Evolutionary conservation across 495 filamentous ascomycete genomes (phyloP), one percentile per base, ranked within the genome.

Genomic region (Xylaria curta): DNA sequence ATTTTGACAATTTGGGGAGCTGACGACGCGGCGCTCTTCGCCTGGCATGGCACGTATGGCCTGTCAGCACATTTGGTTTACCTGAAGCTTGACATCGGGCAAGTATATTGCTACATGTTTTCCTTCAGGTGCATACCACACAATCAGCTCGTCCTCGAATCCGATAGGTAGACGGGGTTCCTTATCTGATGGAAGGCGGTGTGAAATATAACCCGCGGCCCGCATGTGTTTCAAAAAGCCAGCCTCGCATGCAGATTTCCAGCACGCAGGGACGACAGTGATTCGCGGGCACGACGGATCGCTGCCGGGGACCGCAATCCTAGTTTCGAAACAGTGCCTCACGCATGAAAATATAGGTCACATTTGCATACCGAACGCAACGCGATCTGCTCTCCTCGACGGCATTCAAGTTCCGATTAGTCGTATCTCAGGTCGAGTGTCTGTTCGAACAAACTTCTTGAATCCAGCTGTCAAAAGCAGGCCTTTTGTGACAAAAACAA

Each of bases 171-270:
- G 28, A 49, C 17, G 19, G 7, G n/a, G 10, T 2, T 28, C 53
- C 46, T 24, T 19, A 12, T 49, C 54, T 42, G 47, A 61, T 49
- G 21, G 46, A 26, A 51, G n/a, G 65, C 66, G n/a, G 38, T 56
- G 42, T 61, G 54, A 61, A 69, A 26, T 38, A 31, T 40, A 60
- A 0, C 26, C 40, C 26, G n/a, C 24, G 17, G 26, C 54, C 24
- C 42, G 38, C 53, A 58, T 46, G 10, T 49, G n/a, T 49, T 69
- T 69, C 66, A 40, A 69, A 49, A 60, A 60, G 7, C 31, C 28
- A 51, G 54, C 54, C 54, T 69, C 42, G 9, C 19, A 47, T 61
- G 66, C 66, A 61, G 54, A 69, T 46, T 61, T 61, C 54, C 40
- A 69, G 54, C 54, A 51, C 28, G 26, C 19, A 46, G 44, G 21